Evolutionary conservation across 2,329 filamentous ascomycete genomes (phyloP).

Genomic region (Apiospora phragmitis): DNA sequence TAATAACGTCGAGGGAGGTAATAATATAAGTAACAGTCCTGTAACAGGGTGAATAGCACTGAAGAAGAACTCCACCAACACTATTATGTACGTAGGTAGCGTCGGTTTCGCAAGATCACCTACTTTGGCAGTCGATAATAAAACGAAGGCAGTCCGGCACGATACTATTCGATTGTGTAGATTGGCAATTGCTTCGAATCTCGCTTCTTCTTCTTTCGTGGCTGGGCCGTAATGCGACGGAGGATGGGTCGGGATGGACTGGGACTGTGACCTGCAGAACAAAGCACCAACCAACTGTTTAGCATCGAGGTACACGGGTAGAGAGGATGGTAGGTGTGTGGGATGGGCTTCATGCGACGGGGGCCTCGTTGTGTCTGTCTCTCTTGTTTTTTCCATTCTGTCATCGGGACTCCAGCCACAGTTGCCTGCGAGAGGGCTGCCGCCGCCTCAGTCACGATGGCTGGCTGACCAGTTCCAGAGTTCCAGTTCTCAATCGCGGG

Average conservation of each 20-base stretch:
- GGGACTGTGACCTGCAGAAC: background rate
- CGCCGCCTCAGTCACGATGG: conserved; percentile 3
- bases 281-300: background rate
- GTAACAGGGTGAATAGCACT: no score
- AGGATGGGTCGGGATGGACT: background rate
- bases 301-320: background rate
- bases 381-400: background rate
- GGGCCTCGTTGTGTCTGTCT: background rate
- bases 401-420: background rate
- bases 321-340: background rate
- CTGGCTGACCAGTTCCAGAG: no score
- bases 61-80: background rate
- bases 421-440: background rate
- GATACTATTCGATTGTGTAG: background rate
- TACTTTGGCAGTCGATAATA: background rate
- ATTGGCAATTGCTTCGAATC: background rate
- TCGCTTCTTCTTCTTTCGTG: background rate
- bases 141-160: background rate
- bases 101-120: background rate
- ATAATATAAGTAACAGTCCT: background rate
- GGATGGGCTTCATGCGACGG: background rate
- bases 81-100: background rate
- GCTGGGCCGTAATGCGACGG: background rate
- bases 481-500: background rate
- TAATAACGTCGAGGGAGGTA: background rate